Conservation (phyloP, 768 basidiomycete genomes). For the Suillus ampliporus region DNA sequence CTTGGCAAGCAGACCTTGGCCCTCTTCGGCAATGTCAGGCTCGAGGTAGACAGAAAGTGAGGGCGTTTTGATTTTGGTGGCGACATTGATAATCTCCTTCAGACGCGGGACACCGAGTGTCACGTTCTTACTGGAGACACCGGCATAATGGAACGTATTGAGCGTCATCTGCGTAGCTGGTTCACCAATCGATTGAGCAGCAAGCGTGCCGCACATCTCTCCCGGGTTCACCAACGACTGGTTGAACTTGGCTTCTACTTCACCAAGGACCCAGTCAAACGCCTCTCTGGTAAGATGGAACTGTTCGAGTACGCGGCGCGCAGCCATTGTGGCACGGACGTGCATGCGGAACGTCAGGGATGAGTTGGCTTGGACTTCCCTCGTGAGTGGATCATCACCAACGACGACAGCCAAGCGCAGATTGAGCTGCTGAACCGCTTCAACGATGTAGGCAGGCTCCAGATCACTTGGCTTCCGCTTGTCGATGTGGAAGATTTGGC, state of each 20-base stretch:
- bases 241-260: conserved; percentile 96
- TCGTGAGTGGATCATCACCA: conserved; percentile 76
- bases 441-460: conserved; percentile 85
- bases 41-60: conserved; percentile 92
- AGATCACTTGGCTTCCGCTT: conserved; percentile 92
- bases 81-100: conserved; percentile 99
- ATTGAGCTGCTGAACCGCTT: conserved; percentile 74
- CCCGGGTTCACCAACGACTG: conserved; percentile 91
- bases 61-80: conserved; percentile 97
- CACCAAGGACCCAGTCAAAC: conserved; percentile 96
- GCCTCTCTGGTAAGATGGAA: conserved; percentile 90
- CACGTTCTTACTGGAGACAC: conserved; percentile 99
- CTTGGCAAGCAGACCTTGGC: conserved; percentile 65
- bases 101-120: conserved; percentile 99
- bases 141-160: conserved; percentile 99
- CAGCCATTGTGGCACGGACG: conserved; percentile 85
- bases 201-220: conserved; percentile 98
- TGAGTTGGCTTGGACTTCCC: conserved; percentile 84
- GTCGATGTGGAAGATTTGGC: conserved; percentile 98
- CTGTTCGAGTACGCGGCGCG: conserved; percentile 86
- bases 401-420: conserved; percentile 86
- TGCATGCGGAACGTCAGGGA: conserved; percentile 95
- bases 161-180: conserved; percentile 99
- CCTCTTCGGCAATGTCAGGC: conserved; percentile 66
- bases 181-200: conserved; percentile 99